Base-by-base conservation (phyloP, 345 rosid species). In the Lepidium didymum region DNA sequence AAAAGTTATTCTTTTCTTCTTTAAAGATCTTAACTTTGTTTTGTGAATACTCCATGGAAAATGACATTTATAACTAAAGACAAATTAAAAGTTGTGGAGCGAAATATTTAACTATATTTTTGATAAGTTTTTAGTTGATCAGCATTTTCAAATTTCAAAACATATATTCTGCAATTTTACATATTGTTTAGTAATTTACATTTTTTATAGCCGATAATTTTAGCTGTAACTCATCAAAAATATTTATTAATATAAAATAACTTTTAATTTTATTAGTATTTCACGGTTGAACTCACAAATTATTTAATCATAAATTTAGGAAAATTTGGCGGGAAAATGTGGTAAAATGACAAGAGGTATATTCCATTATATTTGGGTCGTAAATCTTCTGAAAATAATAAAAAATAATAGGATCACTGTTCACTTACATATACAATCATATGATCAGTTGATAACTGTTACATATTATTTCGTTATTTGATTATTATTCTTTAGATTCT, bases 401-500 rank as follows among this genome's bases (percentile, higher is more conserved):
- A 19, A 19, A 8, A 62, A 23, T 54, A 63, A 56, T 43, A 23
- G 19, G 72, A 65, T n/a, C 51, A 41, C 60, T 37, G 46, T 65
- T 65, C 51, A 23, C 67, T 73, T 51, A 41, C 46, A 67, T 77
- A 47, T 52, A 37, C 51, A 44, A 70, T 44, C 52, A 64, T 57
- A 53, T 70, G 77, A 64, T 51, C 72, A 74, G 56, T 31, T 72
- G 75, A 60, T 73, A 60, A 57, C 16, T 43, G 49, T 42, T 42
- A 67, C 51, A 58, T 27, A 27, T 44, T 21, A 53, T 59, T 67
- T 74, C n/a, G 43, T 43, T 25, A 52, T 52, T 74, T 74, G 63
- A 67, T 60, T 67, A 60, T 60, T 62, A 40, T 67, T 35, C 68
- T 37, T 55, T 74, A 67, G 73, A 74, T 74, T 67, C 64, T 74